phyloP scores from a whole-genome alignment of 2,329 filamentous ascomycete genomes.

The Tolypocladium tundrense region DNA sequence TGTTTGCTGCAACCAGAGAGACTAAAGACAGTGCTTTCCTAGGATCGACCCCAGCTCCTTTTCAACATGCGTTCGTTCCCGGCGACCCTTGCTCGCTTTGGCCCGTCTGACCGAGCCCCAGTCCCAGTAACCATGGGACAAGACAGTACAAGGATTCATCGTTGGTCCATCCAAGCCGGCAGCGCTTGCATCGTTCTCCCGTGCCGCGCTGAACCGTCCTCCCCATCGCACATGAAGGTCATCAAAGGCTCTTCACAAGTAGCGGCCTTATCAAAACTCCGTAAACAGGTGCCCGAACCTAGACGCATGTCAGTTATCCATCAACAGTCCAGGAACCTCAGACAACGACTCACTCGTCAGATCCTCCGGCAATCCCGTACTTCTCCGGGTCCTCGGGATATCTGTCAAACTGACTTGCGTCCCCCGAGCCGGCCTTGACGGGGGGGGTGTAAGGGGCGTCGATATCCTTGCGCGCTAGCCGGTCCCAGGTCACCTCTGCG shows the following conservation, averaged over 20 bases:
- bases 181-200: not conserved
- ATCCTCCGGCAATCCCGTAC: slow-evolving; percentile 62
- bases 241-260: not conserved
- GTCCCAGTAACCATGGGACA: not conserved
- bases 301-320: slow-evolving; percentile 7
- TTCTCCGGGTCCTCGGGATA: slow-evolving; percentile 95
- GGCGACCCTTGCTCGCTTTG: not conserved
- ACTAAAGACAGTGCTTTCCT: not conserved
- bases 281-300: slow-evolving; percentile 67
- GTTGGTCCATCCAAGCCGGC: not conserved
- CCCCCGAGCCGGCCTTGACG: slow-evolving; percentile 84
- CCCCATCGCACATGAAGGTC: not conserved
- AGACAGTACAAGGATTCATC: not conserved
- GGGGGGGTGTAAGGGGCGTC: slow-evolving; percentile 96
- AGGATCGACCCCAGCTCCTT: not conserved
- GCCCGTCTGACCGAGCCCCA: not conserved
- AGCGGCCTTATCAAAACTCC: slow-evolving; percentile 50
- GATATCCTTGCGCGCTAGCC: slow-evolving; percentile 88
- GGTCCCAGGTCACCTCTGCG: slow-evolving; percentile 93
- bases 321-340: not conserved
- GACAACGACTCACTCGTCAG: slow-evolving; percentile 66
- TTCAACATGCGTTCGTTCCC: not conserved
- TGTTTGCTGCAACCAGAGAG: not conserved
- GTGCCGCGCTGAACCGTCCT: not conserved
- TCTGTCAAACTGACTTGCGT: slow-evolving; percentile 95